phyloP scores from a whole-genome alignment of 2,329 filamentous ascomycete species.

The Cladophialophora bantiana region DNA sequence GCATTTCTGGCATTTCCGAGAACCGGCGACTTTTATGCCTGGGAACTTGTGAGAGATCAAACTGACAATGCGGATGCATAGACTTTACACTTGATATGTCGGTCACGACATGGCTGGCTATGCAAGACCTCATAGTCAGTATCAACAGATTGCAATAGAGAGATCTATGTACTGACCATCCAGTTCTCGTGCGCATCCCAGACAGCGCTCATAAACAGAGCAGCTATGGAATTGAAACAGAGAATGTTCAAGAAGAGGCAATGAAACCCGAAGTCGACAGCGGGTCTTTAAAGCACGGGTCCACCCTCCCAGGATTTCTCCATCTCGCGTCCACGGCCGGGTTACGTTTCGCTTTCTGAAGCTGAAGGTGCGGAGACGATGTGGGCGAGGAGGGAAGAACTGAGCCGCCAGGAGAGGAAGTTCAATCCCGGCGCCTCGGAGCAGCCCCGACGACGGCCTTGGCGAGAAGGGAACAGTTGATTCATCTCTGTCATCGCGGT shows the following conservation, averaged over 20 bases:
- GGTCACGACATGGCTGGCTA: conserved; percentile 27
- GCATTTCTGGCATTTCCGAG: conserved; percentile 24
- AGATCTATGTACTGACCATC: conserved; percentile 22
- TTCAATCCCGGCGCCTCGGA: neutral
- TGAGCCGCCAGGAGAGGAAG: neutral
- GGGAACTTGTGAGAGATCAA: neutral
- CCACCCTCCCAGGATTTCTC: neutral
- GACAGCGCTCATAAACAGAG: neutral
- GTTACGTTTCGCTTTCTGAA: neutral
- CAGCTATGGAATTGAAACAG: neutral
- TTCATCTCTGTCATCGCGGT: too few species aligned
- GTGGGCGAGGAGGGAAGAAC: neutral
- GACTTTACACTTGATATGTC: conserved; percentile 25
- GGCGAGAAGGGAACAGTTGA: too few species aligned
- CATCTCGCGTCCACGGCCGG: neutral
- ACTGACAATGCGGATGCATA: neutral
- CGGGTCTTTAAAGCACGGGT: neutral
- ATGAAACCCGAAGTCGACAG: conserved; percentile 14
- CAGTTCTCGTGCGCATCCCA: conserved; percentile 22
- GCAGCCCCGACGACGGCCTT: too few species aligned
- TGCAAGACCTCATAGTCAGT: neutral
- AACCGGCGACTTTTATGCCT: conserved; percentile 23
- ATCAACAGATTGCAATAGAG: neutral
- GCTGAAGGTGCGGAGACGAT: neutral
- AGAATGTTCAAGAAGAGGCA: conserved; percentile 18